Conservation (phyloP, 2,329 filamentous ascomycete genomes). For the Chrysosporium queenslandicum region DNA sequence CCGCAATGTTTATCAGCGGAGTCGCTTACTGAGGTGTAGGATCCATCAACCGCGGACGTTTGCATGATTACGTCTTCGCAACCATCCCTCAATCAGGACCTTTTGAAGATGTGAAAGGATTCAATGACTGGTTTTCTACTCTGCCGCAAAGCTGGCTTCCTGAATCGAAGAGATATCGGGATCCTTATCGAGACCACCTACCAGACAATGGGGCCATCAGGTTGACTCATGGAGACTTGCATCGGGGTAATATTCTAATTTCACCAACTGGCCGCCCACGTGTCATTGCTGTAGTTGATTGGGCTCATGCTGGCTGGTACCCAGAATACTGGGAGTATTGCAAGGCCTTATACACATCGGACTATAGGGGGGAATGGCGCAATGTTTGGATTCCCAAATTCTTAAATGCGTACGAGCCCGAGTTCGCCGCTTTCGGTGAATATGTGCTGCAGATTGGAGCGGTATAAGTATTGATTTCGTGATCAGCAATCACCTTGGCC, state of each 20-base stretch:
- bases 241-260: conserved; percentile 27
- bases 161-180: conserved; percentile 13
- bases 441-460: conserved; percentile 14
- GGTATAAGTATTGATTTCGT: too few species aligned
- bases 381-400: conserved; percentile 19
- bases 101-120: conserved; percentile 20
- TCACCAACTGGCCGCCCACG: conserved; percentile 18
- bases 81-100: conserved; percentile 16
- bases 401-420: conserved; percentile 8
- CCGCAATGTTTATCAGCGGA: background rate
- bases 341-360: conserved; percentile 24
- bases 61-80: conserved; percentile 21
- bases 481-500: too few species aligned
- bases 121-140: conserved; percentile 24
- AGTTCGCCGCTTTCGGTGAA: conserved; percentile 9
- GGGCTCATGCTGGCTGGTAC: conserved; percentile 27
- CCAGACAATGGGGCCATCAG: conserved; percentile 25
- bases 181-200: conserved; percentile 20
- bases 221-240: conserved; percentile 29
- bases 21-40: conserved; percentile 14
- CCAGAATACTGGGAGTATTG: conserved; percentile 30
- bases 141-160: conserved; percentile 18
- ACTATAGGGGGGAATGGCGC: conserved; percentile 17
- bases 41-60: conserved; percentile 16
- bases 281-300: conserved; percentile 25